Conservation (phyloP, 768 basidiomycete species). For the Serendipita indica region DNA sequence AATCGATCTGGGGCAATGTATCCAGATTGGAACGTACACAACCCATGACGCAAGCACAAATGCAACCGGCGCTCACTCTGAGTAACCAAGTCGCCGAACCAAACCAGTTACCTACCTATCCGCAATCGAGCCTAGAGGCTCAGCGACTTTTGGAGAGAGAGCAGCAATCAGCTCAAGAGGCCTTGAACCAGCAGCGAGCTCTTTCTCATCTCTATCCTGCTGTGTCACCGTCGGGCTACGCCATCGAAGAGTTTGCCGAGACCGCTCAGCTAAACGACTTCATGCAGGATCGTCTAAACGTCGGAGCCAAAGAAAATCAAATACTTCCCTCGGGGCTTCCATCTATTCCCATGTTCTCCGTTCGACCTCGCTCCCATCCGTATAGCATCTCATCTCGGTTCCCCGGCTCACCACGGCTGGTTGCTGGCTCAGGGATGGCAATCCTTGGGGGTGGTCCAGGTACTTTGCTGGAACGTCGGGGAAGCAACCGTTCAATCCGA, state of each 20-base stretch:
- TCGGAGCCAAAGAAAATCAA: not conserved
- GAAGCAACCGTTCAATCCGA: not conserved
- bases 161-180: not conserved
- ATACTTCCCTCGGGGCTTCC: not conserved
- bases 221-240: not conserved
- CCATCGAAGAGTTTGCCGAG: not conserved
- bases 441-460: too few species aligned
- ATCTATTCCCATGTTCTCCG: not conserved
- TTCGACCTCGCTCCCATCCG: conserved; percentile 4
- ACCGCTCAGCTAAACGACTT: not conserved
- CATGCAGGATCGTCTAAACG: not conserved
- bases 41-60: too few species aligned
- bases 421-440: too few species aligned
- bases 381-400: not conserved
- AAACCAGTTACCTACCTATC: too few species aligned
- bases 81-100: too few species aligned
- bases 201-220: not conserved
- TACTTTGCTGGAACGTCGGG: not conserved
- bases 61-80: too few species aligned
- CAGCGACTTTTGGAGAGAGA: not conserved
- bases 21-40: too few species aligned
- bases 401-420: not conserved
- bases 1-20: not conserved
- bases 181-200: not conserved
- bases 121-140: too few species aligned